A percentile compares a stretch with the other conserved stretches of the same genome.
Conservation (phyloP, 306 rosid genomes). For the Luffa acutangula region DNA sequence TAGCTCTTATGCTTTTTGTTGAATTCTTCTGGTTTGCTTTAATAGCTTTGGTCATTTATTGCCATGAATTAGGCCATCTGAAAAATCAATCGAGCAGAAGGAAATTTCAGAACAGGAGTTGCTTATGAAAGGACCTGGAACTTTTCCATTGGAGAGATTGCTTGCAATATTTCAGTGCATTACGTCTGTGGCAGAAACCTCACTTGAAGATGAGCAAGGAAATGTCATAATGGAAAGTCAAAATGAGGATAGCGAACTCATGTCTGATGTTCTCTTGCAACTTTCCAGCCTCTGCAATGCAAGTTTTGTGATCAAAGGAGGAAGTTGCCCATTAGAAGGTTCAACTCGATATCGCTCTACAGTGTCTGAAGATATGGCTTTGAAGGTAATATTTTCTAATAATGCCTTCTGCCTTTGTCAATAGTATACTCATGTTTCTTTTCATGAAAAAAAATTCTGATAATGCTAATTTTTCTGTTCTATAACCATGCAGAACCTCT, state of each 20-base stretch:
- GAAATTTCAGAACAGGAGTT: slow-evolving; percentile 69
- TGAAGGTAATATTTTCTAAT: slow-evolving; percentile 40
- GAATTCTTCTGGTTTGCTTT: not conserved
- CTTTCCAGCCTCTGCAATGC: slow-evolving; percentile 87
- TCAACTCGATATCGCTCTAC: slow-evolving; percentile 70
- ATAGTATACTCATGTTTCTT: not conserved
- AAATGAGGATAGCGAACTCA: slow-evolving; percentile 37
- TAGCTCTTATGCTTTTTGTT: not conserved
- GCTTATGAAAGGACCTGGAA: slow-evolving; percentile 90
- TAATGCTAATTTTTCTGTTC: not conserved
- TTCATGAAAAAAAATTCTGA: not conserved
- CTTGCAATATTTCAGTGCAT: slow-evolving; percentile 89
- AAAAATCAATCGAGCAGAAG: slow-evolving; percentile 53
- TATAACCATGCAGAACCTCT: not conserved
- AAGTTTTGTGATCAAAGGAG: slow-evolving; percentile 69
- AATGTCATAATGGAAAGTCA: slow-evolving; percentile 28
- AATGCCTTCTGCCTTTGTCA: not conserved
- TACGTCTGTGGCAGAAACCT: slow-evolving; percentile 54
- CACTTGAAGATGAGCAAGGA: slow-evolving; percentile 39
- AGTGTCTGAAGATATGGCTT: slow-evolving; percentile 60
- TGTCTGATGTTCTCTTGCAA: slow-evolving; percentile 78
- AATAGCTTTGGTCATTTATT: slow-evolving; percentile 3
- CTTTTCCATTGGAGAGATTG: slow-evolving; percentile 86
- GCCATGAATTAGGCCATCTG: slow-evolving; percentile 37
- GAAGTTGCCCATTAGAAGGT: slow-evolving; percentile 84